Evolutionary conservation across 495 filamentous ascomycete genomes (phyloP), one percentile per base, ranked within the genome.

Genomic region (Parachaetomium inaequale): DNA sequence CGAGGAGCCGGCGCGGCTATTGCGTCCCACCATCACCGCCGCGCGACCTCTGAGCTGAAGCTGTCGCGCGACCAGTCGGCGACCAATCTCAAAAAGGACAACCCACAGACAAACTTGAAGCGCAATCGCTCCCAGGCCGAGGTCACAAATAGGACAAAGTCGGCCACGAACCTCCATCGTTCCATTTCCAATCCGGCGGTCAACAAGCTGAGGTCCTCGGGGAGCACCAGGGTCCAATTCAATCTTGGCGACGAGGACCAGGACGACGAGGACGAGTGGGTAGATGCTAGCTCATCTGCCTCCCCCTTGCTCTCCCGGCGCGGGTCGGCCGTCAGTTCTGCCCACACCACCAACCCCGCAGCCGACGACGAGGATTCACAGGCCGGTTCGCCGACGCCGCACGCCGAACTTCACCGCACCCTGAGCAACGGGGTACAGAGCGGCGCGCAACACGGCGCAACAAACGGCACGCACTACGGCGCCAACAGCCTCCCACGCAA

Each of bases 251-350:
- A 75, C 67, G 80, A 81, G 40, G 40, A 78, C 70, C 75, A 77
- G 42, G 68, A 65, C n/a, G 66, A 72, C 61, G 76, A 79, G 42
- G 77, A 78, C 73, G 79, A 81, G 73, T 84, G 81, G 81, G 79
- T 82, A 32, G 82, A 84, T 68, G 81, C 81, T 42, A 82, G 79
- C 72, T 70, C 72, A 43, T 82, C 81, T 59, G 79, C 77, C 32
- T 84, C 81, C n/a, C 81, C 81, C 1, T 74, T 80, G 23, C 63
- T 84, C 38, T 82, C 82, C 29, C 70, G 82, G 52, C 75, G 78
- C 58, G 74, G 72, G 26, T 82, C 81, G 0, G 67, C 76, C 34
- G 73, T 75, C 31, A 78, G 72, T 67, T 70, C 67, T 50, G 73
- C 61, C 45, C 75, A 76, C 23, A 74, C 75, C 45, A 65, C 59